These are phyloP conservation scores for Sporobolomyces phaffii DNA, from an alignment of 768 basidiomycete genomes.

Conservation along the genomic window DNA sequence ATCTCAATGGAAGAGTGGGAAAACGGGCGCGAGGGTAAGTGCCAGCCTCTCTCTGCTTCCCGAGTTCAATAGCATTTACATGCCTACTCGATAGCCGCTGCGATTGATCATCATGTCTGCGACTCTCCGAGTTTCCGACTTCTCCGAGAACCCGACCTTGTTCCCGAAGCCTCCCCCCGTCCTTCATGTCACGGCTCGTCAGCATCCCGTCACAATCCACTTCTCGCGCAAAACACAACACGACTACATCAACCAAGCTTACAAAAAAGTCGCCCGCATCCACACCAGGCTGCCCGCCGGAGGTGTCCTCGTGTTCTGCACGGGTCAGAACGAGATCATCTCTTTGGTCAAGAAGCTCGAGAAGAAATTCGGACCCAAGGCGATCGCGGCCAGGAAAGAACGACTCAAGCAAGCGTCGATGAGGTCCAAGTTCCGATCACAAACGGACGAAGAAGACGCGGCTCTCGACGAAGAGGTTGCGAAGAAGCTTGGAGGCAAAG, in stretches of 20 bases:
- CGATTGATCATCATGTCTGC: slow-evolving; percentile 98
- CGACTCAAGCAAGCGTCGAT: slow-evolving; percentile 38
- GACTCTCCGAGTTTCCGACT: slow-evolving; percentile 86
- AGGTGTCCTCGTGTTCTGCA: slow-evolving; percentile 86
- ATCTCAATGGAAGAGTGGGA: slow-evolving; percentile 74
- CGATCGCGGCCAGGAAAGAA: slow-evolving; percentile 55
- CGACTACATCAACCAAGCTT: slow-evolving; percentile 84
- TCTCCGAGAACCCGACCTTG: slow-evolving; percentile 73
- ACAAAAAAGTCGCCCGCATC: slow-evolving; percentile 84
- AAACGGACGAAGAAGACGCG: slow-evolving; percentile 9
- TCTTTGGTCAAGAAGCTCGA: slow-evolving; percentile 77
- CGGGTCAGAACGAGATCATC: slow-evolving; percentile 90
- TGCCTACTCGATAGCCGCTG: slow-evolving; percentile 56
- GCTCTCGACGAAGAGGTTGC: slow-evolving; percentile 32
- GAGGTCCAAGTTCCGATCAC: not conserved
- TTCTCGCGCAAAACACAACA: slow-evolving; percentile 78
- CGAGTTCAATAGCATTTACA: slow-evolving; percentile 16
- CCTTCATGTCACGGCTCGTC: slow-evolving; percentile 79
- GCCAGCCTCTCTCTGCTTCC: not conserved
- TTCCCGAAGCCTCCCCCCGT: slow-evolving; percentile 83
- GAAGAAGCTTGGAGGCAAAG: slow-evolving; percentile 14
- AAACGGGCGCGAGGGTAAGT: slow-evolving; percentile 63
- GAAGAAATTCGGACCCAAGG: slow-evolving; percentile 64
- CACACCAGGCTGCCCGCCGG: slow-evolving; percentile 87
- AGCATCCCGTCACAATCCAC: slow-evolving; percentile 90